Conservation (phyloP, 2,329 filamentous ascomycete genomes). For the Penicillium sp. region DNA sequence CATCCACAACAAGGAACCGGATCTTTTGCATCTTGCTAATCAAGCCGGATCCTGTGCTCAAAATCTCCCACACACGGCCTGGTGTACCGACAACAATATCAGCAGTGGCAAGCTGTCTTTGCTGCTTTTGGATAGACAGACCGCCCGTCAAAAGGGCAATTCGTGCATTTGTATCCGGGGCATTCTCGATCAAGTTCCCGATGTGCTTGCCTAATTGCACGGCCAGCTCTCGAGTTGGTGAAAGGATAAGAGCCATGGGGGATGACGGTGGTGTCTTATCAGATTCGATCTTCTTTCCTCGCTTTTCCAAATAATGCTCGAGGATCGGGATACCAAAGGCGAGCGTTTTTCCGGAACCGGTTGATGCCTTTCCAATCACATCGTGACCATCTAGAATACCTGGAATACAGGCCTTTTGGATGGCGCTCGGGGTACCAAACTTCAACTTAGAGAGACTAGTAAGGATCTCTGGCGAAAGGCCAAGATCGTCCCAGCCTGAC, state of each 20-base stretch:
- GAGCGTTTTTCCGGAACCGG: conserved; percentile 93
- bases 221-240: conserved; percentile 88
- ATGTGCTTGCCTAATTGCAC: conserved; percentile 88
- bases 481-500: conserved; percentile 74
- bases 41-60: conserved; percentile 71
- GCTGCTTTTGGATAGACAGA: conserved; percentile 91
- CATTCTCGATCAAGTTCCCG: conserved; percentile 67
- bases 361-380: conserved; percentile 93
- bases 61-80: conserved; percentile 90
- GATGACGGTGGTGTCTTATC: conserved; percentile 42
- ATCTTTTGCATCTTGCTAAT: conserved; percentile 71
- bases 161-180: conserved; percentile 60
- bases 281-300: conserved; percentile 36
- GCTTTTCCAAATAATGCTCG: conserved; percentile 70
- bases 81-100: conserved; percentile 94
- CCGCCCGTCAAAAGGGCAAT: conserved; percentile 92
- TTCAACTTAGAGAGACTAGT: conserved; percentile 75
- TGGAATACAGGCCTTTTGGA: conserved; percentile 79
- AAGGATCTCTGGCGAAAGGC: conserved; percentile 70
- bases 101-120: conserved; percentile 76
- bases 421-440: conserved; percentile 77
- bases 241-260: conserved; percentile 78
- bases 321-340: conserved; percentile 93
- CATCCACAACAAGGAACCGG: conserved; percentile 84
- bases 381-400: conserved; percentile 81